Evolutionary conservation across 306 rosid genomes (phyloP), one percentile per base, ranked within the genome.

Genomic region (Glycine soja): DNA sequence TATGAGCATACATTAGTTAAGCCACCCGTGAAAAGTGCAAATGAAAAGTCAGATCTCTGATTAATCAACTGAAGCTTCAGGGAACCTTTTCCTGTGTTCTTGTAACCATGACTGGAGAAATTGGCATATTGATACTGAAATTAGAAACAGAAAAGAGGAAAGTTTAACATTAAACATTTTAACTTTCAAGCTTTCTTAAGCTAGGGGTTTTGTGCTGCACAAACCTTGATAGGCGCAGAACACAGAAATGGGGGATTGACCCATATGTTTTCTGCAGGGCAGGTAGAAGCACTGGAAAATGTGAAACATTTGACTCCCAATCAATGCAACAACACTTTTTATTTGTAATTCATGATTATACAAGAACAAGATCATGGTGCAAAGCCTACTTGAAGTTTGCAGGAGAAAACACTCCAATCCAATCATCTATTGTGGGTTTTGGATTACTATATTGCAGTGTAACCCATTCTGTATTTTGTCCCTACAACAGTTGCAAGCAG

Each of bases 331-430:
- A 8, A 67, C 32, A 50, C 53, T 54, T 40, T n/a, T 63, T n/a
- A 80, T 19, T 16, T 57, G 54, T 13, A 64, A 86, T 10, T 40
- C 42, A 36, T 45, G 54, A 62, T 32, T 75, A 64, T 18, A 43
- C 18, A 51, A 53, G 65, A 64, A 71, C 19, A 42, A 24, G 62
- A 19, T 68, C 68, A 77, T 80, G 70, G 68, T 69, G 51, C 48
- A 74, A 70, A 77, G 58, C 46, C 10, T 69, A 93, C 97, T 87
- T 95, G 91, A 95, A 93, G 77, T 90, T 91, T 82, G 92, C 91
- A 43, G 99, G 97, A 77, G 99, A 95, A 85, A 93, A 95, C 59
- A 95, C 97, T 59, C 97, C 97, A 77, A 95, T 90, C 97, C 97
- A 95, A 72, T 95, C 97, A 82, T 85, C 90, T 70, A 10, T 32